Percentiles rank a stretch among this genome's conserved stretches.
Evolutionary conservation across 2,329 filamentous ascomycete genomes (phyloP).

Genomic region (Metarhizium robertsii): DNA sequence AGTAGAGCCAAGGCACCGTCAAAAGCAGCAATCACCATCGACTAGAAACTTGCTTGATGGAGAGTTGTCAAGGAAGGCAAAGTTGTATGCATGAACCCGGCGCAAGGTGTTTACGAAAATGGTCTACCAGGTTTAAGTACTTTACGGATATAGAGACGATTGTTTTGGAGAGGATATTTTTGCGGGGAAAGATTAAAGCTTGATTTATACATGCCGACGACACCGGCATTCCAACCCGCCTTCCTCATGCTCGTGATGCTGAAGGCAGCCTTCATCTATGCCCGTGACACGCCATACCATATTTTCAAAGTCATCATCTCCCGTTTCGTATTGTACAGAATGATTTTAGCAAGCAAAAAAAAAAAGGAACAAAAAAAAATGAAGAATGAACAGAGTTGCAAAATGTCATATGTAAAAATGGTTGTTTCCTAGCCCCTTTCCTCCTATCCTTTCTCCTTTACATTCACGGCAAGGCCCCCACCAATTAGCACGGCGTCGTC

Average conservation of each 20-base stretch:
- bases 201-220: not conserved
- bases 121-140: not conserved
- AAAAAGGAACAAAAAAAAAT: not conserved
- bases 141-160: not conserved
- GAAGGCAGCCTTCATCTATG: not conserved
- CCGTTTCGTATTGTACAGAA: constrained; percentile 1
- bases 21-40: constrained; percentile 9
- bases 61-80: not conserved
- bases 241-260: constrained; percentile 1
- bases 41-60: not conserved
- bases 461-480: not conserved
- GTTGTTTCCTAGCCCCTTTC: not conserved
- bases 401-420: not conserved
- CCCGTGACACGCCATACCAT: not conserved
- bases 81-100: not conserved
- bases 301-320: not conserved
- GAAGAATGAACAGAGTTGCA: not conserved
- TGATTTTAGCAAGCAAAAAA: not conserved
- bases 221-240: not conserved
- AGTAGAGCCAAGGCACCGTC: constrained; percentile 12
- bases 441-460: not conserved
- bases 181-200: not conserved
- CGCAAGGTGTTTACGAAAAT: not conserved
- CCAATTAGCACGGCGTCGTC: not conserved
- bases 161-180: not conserved